Evolutionary conservation across 2,329 filamentous ascomycete genomes (phyloP), one percentile per base, ranked within the genome.

Genomic region (Lachnellula occidentalis): DNA sequence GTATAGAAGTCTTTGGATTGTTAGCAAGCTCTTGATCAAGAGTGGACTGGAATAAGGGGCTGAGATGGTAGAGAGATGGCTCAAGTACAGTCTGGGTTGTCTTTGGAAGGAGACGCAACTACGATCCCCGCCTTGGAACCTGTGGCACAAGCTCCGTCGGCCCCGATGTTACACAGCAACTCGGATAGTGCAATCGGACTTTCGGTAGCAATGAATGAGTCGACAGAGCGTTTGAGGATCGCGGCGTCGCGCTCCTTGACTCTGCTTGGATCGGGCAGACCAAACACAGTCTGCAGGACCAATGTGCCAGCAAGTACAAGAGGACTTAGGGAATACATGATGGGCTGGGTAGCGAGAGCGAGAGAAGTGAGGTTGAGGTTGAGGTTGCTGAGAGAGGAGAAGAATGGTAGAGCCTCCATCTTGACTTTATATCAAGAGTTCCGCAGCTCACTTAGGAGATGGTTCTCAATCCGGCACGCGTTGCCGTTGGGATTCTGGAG

Each of bases 1-100:
- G 86, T 90, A 66, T 83, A 92, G 66, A 80, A 91, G 69, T 92
- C 86, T 89, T 21, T 17, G 12, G 15, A 45, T 61, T 46, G 62
- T 53, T 17, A 46, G 19, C 6, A 14, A 39, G 2, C 42, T 5
- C 14, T 34, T 11, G 19, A 8, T 19, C 4, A 54, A 31, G 8
- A 11, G 27, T 31, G 3, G 12, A 8, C 17, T 46, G 27, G 4
- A 37, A n/a, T 51, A 5, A 9, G 47, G 7, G 24, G 24, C 3
- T 5, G 14, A 5, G n/a, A 42, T n/a, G 17, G 36, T 7, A 34
- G 47, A 17, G 5, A 46, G 37, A 15, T 41, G 15, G 15, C 17
- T n/a, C 2, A 54, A 61, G 72, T 70, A 83, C 81, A 85, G 62
- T 82, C 73, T 5, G 82, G 82, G 49, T 78, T 71, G 15, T 61